Evolutionary conservation across 2,329 filamentous ascomycete genomes (phyloP).

Genomic region (Cercospora sp.): DNA sequence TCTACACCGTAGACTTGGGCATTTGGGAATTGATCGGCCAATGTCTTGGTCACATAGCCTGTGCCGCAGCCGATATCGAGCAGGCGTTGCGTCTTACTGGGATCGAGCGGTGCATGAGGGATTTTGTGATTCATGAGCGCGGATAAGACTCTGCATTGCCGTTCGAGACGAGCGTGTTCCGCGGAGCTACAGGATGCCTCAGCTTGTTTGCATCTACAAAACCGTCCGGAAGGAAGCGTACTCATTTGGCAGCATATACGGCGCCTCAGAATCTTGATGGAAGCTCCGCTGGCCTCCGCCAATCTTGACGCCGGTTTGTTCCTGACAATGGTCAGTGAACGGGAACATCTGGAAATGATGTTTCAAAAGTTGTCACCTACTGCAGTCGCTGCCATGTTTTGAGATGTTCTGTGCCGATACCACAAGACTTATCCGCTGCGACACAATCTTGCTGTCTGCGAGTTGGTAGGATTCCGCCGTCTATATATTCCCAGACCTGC

Average conservation of each 20-base stretch:
- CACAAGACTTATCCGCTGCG: too few relatives aligned
- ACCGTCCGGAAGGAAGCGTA: neutral
- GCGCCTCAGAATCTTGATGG: neutral
- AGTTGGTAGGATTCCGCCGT: too few relatives aligned
- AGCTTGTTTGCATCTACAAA: neutral
- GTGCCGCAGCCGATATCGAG: slow-evolving; percentile 36
- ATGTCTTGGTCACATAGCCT: slow-evolving; percentile 31
- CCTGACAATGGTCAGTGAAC: neutral
- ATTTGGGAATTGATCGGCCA: slow-evolving; percentile 21
- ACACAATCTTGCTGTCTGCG: too few relatives aligned
- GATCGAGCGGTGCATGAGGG: slow-evolving; percentile 24
- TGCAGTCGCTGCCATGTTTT: too few relatives aligned
- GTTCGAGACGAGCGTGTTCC: slow-evolving; percentile 28
- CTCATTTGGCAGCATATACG: slow-evolving; percentile 8
- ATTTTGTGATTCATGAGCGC: slow-evolving; percentile 26
- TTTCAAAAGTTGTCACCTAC: too few relatives aligned
- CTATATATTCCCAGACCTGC: too few relatives aligned
- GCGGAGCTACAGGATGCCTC: slow-evolving; percentile 7
- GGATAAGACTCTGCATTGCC: slow-evolving; percentile 21
- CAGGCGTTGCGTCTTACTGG: slow-evolving; percentile 29
- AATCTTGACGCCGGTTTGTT: neutral
- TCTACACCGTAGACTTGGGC: slow-evolving; percentile 41
- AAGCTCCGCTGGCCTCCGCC: neutral
- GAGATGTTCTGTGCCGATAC: too few relatives aligned
- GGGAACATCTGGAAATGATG: neutral